These are phyloP conservation scores for Sporodiniella umbellata DNA, from an alignment of 371 early-diverging fungal genomes.

Conservation along the genomic window DNA sequence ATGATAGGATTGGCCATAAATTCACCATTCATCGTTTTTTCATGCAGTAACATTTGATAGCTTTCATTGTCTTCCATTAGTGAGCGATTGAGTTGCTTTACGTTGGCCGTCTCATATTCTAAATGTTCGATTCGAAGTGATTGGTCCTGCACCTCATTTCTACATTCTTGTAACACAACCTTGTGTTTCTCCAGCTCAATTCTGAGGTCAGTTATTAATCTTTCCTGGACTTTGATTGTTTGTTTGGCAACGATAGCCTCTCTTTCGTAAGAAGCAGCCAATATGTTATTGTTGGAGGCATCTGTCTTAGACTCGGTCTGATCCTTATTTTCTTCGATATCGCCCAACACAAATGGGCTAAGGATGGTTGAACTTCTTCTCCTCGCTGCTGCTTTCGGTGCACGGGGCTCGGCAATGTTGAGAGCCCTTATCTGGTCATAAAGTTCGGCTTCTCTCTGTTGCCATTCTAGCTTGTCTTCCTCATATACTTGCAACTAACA, in stretches of 20 bases:
- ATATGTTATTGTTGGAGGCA: conserved; percentile 37
- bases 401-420: conserved; percentile 35
- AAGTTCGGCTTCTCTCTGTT: conserved; percentile 46
- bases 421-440: conserved; percentile 43
- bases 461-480: conserved; percentile 41
- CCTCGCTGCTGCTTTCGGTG: conserved; percentile 41
- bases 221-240: conserved; percentile 53
- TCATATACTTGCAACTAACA: conserved; percentile 42
- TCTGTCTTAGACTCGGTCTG: background rate
- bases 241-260: conserved; percentile 52
- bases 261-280: conserved; percentile 37
- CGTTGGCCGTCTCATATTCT: conserved; percentile 57
- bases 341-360: conserved; percentile 30
- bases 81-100: conserved; percentile 65
- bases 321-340: conserved; percentile 24
- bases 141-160: conserved; percentile 34
- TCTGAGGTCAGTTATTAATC: conserved; percentile 40
- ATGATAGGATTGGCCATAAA: conserved; percentile 63
- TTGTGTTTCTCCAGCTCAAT: conserved; percentile 40
- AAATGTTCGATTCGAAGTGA: conserved; percentile 46
- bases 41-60: conserved; percentile 76
- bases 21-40: conserved; percentile 80
- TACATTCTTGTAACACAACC: conserved; percentile 33
- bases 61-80: conserved; percentile 85
- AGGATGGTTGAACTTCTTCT: conserved; percentile 40